A percentile compares a stretch with the other conserved stretches of the same genome.
Conservation (phyloP, 805 yeast genomes). For the Candida nonsorbophila region DNA sequence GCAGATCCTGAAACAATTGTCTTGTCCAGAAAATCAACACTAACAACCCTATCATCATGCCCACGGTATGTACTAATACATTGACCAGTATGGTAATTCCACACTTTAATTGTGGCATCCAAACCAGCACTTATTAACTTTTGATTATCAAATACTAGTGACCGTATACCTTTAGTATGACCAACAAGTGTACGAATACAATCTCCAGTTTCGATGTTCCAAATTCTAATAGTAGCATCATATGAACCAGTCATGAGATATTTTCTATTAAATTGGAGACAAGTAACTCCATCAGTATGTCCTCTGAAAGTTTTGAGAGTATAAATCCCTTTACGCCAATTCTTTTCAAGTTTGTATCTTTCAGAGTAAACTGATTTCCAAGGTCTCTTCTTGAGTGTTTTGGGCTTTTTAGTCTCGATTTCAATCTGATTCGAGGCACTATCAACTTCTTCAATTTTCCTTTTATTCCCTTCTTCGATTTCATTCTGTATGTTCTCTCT, state of each 20-base stretch:
- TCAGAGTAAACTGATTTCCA: conserved; percentile 96
- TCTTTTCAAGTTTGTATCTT: conserved; percentile 83
- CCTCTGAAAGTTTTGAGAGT: conserved; percentile 62
- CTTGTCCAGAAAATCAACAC: conserved; percentile 76
- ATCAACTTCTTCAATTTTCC: conserved; percentile 7
- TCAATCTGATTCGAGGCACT: conserved; percentile 1
- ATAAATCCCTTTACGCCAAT: conserved; percentile 87
- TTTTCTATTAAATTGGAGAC: conserved; percentile 75
- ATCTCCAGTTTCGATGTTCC: conserved; percentile 83
- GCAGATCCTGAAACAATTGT: conserved; percentile 91
- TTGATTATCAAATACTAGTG: conserved; percentile 80
- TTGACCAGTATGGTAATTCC: conserved; percentile 94
- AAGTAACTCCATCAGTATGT: conserved; percentile 84
- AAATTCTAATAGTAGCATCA: conserved; percentile 85
- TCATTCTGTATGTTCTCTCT: conserved; percentile 29
- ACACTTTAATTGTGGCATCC: conserved; percentile 87
- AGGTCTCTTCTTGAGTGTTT: conserved; percentile 48
- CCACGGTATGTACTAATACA: conserved; percentile 93
- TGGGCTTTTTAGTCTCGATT: conserved; percentile 5
- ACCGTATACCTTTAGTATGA: conserved; percentile 83
- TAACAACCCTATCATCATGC: conserved; percentile 78
- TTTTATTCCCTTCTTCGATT: conserved; percentile 2
- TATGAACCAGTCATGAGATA: conserved; percentile 86
- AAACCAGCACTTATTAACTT: conserved; percentile 89
- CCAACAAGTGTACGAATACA: conserved; percentile 74